Evolutionary conservation across 805 yeast species (phyloP).

Genomic region (Kluyveromyces wickerhamii): DNA sequence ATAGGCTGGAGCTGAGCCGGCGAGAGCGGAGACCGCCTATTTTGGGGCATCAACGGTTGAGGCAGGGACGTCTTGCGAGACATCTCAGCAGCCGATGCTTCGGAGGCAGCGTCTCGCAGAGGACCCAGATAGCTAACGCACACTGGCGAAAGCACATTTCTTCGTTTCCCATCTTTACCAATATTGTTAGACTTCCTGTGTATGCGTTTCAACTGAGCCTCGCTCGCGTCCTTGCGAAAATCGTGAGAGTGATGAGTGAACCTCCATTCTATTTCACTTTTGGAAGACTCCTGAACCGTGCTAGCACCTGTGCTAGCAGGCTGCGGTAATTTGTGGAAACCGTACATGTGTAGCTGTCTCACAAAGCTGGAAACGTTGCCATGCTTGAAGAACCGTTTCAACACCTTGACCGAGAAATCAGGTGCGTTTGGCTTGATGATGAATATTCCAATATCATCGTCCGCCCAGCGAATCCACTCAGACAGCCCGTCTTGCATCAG

Average conservation of each 20-base stretch:
- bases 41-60: slow-evolving; percentile 1
- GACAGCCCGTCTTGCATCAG: slow-evolving; percentile 17
- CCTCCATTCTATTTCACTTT: slow-evolving; percentile 17
- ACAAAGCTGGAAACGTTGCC: slow-evolving; percentile 91
- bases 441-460: slow-evolving; percentile 15
- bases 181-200: slow-evolving; percentile 26
- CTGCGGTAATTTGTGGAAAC: slow-evolving; percentile 6
- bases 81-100: neutral
- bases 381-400: slow-evolving; percentile 81
- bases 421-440: slow-evolving; percentile 22
- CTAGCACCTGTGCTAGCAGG: slow-evolving; percentile 1
- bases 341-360: slow-evolving; percentile 66
- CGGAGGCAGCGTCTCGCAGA: neutral
- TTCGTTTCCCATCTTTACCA: slow-evolving; percentile 27
- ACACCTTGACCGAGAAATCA: slow-evolving; percentile 20
- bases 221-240: slow-evolving; percentile 19
- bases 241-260: slow-evolving; percentile 27
- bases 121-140: slow-evolving; percentile 20
- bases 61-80: neutral
- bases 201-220: slow-evolving; percentile 18
- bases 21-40: neutral
- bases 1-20: no score
- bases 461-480: slow-evolving; percentile 24
- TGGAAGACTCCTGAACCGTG: slow-evolving; percentile 9
- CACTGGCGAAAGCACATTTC: slow-evolving; percentile 24